A percentile compares a stretch with the other conserved stretches of the same genome.
Conservation (phyloP, 257 asterid species). For the Gentiana straminea region DNA sequence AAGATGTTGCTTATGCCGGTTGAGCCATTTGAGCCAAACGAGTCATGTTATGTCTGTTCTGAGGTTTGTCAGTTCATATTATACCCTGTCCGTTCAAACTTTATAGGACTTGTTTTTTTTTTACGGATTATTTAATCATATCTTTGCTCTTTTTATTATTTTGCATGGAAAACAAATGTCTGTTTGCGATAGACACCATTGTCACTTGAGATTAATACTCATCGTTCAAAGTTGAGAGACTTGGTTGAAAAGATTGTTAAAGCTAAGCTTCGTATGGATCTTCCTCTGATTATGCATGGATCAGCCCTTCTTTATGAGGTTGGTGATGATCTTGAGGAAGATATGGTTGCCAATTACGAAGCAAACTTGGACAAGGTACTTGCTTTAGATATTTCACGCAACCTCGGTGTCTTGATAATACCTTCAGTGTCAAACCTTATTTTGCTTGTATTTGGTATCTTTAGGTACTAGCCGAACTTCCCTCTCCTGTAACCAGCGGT, state of each 20-base stretch:
- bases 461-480: conserved; percentile 80
- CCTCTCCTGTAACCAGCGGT: conserved; percentile 80
- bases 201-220: conserved; percentile 77
- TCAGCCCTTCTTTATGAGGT: conserved; percentile 81
- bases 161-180: conserved; percentile 14
- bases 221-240: conserved; percentile 75
- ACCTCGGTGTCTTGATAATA: background rate
- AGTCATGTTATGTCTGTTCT: conserved; percentile 87
- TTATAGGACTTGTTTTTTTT: conserved; percentile 1
- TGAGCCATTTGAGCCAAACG: conserved; percentile 88
- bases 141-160: conserved; percentile 5
- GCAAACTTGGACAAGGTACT: conserved; percentile 89
- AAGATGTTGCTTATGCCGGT: conserved; percentile 95
- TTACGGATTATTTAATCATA: conserved; percentile 4
- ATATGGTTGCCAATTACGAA: conserved; percentile 73
- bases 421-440: background rate
- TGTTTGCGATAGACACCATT: conserved; percentile 66
- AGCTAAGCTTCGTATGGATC: conserved; percentile 86
- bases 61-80: conserved; percentile 40
- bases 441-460: conserved; percentile 10
- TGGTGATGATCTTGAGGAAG: conserved; percentile 95
- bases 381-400: background rate
- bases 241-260: conserved; percentile 79
- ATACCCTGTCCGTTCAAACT: background rate
- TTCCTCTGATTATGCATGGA: conserved; percentile 86